These are phyloP conservation scores for Apiotrichum brassicae DNA, from an alignment of 1,284 basidiomycete genomes.

Conservation along the genomic window DNA sequence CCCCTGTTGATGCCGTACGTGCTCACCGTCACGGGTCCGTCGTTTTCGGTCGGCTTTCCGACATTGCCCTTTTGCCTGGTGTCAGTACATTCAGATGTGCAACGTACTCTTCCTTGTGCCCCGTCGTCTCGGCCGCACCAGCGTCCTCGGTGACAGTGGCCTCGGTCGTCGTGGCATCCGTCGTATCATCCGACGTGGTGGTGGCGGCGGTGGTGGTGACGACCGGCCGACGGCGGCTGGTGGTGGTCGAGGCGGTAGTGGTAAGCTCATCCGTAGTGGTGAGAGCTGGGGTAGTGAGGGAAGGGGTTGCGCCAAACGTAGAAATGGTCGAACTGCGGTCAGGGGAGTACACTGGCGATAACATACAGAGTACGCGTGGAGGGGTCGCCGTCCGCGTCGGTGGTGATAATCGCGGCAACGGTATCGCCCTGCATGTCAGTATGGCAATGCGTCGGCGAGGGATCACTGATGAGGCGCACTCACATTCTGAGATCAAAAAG, in stretches of 20 bases:
- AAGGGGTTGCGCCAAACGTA: constrained; percentile 3
- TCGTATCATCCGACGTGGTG: not conserved
- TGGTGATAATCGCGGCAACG: constrained; percentile 24
- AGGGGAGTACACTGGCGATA: not conserved
- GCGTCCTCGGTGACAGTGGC: constrained; percentile 1
- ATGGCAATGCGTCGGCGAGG: not conserved
- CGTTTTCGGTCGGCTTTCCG: not conserved
- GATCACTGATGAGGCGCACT: too few relatives aligned
- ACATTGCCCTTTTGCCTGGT: not conserved
- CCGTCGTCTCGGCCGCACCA: too few relatives aligned
- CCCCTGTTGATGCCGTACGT: constrained; percentile 28
- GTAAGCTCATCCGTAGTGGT: too few relatives aligned
- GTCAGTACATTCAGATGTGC: not conserved
- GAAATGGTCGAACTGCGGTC: constrained; percentile 1
- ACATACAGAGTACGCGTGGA: constrained; percentile 26
- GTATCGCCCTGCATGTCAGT: constrained; percentile 21
- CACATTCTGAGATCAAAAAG: not conserved
- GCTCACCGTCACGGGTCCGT: constrained; percentile 11
- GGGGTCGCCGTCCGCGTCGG: constrained; percentile 24
- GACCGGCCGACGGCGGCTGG: too few relatives aligned
- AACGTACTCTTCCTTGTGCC: too few relatives aligned
- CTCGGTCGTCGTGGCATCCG: constrained; percentile 8
- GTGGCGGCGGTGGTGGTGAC: too few relatives aligned
- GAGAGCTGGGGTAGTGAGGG: too few relatives aligned
- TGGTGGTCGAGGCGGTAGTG: too few relatives aligned